phyloP scores from a whole-genome alignment of 495 filamentous ascomycete species.

The Elasticomyces elasticus region DNA sequence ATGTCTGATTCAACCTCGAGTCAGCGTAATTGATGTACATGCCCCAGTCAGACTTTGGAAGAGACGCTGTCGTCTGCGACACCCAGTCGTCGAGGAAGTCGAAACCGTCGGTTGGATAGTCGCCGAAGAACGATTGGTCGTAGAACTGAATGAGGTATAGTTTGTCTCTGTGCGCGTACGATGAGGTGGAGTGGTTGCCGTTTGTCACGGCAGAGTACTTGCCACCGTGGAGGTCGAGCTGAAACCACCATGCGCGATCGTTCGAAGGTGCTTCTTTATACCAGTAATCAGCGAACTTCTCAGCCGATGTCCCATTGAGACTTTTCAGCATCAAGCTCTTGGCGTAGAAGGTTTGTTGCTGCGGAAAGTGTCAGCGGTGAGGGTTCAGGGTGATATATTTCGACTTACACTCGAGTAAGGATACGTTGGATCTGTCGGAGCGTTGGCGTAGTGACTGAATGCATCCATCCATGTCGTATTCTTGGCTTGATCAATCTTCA shows the following conservation, averaged over 20 bases:
- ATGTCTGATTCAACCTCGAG: background rate
- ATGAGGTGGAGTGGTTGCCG: background rate
- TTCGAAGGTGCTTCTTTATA: background rate
- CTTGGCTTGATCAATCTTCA: background rate
- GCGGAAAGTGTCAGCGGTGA: background rate
- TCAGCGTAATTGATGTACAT: slow-evolving; percentile 1
- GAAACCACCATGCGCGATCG: background rate
- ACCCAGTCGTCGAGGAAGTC: background rate
- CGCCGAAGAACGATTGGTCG: background rate
- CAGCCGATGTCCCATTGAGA: background rate
- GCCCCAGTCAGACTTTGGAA: background rate
- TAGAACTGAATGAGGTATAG: background rate
- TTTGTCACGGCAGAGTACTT: background rate
- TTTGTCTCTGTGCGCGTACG: slow-evolving; percentile 1
- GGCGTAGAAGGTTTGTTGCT: background rate
- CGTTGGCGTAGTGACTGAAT: background rate
- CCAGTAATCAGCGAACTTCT: background rate
- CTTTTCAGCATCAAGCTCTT: background rate
- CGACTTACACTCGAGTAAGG: background rate
- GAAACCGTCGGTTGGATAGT: background rate
- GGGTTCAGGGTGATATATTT: background rate
- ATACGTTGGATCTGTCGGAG: background rate
- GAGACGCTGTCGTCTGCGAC: background rate
- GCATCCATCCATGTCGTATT: background rate
- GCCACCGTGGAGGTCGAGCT: background rate